Evolutionary conservation across 352 stramenopile species (phyloP), one percentile per base, ranked within the genome.

Genomic region (Phytophthora ohioensis): DNA sequence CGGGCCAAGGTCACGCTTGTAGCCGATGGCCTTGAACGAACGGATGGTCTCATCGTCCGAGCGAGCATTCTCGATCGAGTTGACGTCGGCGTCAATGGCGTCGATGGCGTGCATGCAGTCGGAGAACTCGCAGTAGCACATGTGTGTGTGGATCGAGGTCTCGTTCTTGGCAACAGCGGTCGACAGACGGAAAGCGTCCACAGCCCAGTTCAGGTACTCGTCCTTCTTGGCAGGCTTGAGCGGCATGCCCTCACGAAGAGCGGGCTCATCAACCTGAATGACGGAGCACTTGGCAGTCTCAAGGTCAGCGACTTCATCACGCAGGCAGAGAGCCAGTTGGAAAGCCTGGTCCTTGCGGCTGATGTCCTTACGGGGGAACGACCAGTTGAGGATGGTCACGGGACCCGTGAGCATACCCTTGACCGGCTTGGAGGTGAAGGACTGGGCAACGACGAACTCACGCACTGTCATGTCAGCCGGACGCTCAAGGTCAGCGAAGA

Each of bases 81-180:
- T 97, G n/a, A 98, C 91, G 58, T 98, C 94, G 2, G 92, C 92
- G 71, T 98, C 94, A 39, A 98, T 91, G 27, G 86, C 85, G 64
- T 97, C 91, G 57, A 98, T 98, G 34, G 93, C 90, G 60, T 93
- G 81, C 90, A 98, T 98, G 79, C 91, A 97, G 82, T 98, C 94
- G 7, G 90, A 69, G 74, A 98, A 98, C 77, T 98, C 93, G 79
- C 91, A 98, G 87, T 98, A 98, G 90, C 94, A 98, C 92, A 98
- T 98, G 90, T 98, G 94, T 41, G 93, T 98, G 84, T 98, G 93
- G 76, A 98, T 97, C 52, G 94, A 95, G 13, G 93, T 98, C 69
- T 90, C 79, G 70, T 94, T 92, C 73, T 91, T 87, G 36, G 91
- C 92, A 10, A 93, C 87, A 34, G 83, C 90, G 3, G 92, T 97